Base-by-base conservation (phyloP, 345 rosid species). In the Eutrema heterophyllum region DNA sequence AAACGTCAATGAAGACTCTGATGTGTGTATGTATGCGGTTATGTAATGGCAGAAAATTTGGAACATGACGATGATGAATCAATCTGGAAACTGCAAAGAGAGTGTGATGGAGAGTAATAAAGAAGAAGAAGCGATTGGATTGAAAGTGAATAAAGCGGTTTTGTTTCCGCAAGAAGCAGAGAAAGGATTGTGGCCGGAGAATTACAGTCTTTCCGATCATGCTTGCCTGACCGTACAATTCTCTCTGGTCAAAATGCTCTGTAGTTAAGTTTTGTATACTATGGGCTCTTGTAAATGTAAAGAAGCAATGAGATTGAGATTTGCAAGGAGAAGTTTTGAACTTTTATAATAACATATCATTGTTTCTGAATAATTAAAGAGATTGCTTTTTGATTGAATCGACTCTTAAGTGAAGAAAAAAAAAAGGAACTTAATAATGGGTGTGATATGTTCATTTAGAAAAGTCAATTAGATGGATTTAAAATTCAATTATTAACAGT, bases 101-200 rank as follows among this genome's bases (percentile, higher is more conserved):
- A 67, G 51, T 33, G 45, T n/a, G 12, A 35, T 13, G 61, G 75
- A 67, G 27, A 67, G 68, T 59, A 54, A 24, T 9, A 81, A 75
- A 70, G 81, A 60, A 44, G 74, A 56, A 52, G 86, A 81, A 78
- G 79, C 83, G n/a, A 77, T 89, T 14, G 96, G 97, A 71, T 82
- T 91, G 67, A 83, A 81, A 29, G 89, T 91, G 67, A 86, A 89
- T 70, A 85, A 84, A 78, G 98, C 97, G 5, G 82, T 80, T 73
- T 84, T 94, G 58, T 94, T 85, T 63, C 98, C 98, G 2, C 80
- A 80, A 40, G 98, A 94, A 85, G 95, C 82, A 64, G 98, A 94
- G 84, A 89, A 81, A 77, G 97, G 97, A 70, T 76, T 76, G 69
- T 94, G 98, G 96, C 98, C 98, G 0, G 96, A 91, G 64, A 83